A percentile compares a stretch with the other conserved stretches of the same genome.
Conservation (phyloP, 768 basidiomycete species). For the Cystobasidiopsis lactophilus region DNA sequence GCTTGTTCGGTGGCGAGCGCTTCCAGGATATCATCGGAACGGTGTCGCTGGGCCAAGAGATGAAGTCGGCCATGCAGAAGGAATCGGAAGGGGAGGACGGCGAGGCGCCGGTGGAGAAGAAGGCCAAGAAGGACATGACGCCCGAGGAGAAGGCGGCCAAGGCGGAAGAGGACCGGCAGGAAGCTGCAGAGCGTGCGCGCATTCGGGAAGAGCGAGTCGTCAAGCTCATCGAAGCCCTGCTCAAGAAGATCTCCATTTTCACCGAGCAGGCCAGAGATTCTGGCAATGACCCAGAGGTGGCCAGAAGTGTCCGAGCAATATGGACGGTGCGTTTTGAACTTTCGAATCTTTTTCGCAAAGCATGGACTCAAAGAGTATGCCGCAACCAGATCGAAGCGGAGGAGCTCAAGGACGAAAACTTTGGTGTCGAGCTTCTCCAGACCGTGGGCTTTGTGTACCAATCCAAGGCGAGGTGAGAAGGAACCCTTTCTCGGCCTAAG, state of each 20-base stretch:
- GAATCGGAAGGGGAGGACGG: conserved; percentile 10
- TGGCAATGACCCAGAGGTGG: conserved; percentile 48
- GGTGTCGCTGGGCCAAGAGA: conserved; percentile 67
- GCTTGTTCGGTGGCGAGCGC: conserved; percentile 70
- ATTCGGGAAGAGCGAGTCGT: conserved; percentile 51
- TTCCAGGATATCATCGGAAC: conserved; percentile 72
- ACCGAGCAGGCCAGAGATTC: conserved; percentile 37
- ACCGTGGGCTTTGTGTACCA: conserved; percentile 67
- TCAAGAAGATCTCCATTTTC: conserved; percentile 64
- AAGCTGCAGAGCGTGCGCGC: conserved; percentile 43
- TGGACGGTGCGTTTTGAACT: conserved; percentile 45
- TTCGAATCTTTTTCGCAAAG: too few species aligned
- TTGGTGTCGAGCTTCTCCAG: conserved; percentile 64
- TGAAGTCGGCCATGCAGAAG: conserved; percentile 80
- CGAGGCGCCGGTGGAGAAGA: conserved; percentile 4
- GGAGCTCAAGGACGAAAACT: conserved; percentile 64
- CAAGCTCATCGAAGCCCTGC: conserved; percentile 50
- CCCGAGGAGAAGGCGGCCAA: conserved; percentile 48
- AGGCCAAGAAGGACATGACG: conserved; percentile 19
- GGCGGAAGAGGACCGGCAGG: conserved; percentile 27
- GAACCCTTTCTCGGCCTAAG: not conserved
- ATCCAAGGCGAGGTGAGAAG: conserved; percentile 32
- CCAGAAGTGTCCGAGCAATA: conserved; percentile 51
- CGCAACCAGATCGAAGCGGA: conserved; percentile 15
- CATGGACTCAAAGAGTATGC: too few species aligned